Evolutionary conservation across 306 rosid genomes (phyloP).

Genomic region (Corylus americana): DNA sequence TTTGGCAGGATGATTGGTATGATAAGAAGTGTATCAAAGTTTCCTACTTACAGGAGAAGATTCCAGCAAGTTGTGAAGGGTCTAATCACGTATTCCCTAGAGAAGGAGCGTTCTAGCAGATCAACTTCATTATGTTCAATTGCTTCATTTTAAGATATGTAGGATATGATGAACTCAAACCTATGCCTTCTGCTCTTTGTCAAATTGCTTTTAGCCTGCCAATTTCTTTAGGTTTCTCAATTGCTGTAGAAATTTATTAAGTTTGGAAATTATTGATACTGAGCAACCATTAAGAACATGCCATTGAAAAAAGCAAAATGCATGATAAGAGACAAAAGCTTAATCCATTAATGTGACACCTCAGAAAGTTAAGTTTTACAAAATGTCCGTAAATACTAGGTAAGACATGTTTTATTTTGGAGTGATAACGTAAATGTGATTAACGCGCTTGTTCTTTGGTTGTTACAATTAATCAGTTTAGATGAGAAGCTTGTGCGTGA

Average conservation of each 20-base stretch:
- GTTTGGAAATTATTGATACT: background rate
- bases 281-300: background rate
- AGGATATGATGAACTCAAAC: conserved; percentile 17
- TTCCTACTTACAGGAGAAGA: conserved; percentile 76
- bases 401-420: too few relatives aligned
- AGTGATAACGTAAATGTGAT: too few relatives aligned
- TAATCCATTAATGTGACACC: too few relatives aligned
- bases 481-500: too few relatives aligned
- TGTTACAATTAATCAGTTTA: too few relatives aligned
- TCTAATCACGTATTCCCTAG: conserved; percentile 36
- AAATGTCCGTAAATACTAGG: too few relatives aligned
- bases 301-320: too few relatives aligned
- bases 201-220: conserved; percentile 22
- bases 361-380: too few relatives aligned
- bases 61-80: conserved; percentile 67
- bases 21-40: conserved; percentile 58
- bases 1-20: conserved; percentile 79
- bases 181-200: conserved; percentile 14
- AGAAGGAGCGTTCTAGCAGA: conserved; percentile 33
- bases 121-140: conserved; percentile 38
- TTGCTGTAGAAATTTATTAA: conserved; percentile 18
- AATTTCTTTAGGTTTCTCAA: conserved; percentile 23
- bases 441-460: too few relatives aligned
- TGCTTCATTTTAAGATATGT: conserved; percentile 52
- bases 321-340: too few relatives aligned